These are phyloP conservation scores for Eleusine coracana DNA, from an alignment of 176 grass and related monocot species.

Conservation along the genomic window DNA sequence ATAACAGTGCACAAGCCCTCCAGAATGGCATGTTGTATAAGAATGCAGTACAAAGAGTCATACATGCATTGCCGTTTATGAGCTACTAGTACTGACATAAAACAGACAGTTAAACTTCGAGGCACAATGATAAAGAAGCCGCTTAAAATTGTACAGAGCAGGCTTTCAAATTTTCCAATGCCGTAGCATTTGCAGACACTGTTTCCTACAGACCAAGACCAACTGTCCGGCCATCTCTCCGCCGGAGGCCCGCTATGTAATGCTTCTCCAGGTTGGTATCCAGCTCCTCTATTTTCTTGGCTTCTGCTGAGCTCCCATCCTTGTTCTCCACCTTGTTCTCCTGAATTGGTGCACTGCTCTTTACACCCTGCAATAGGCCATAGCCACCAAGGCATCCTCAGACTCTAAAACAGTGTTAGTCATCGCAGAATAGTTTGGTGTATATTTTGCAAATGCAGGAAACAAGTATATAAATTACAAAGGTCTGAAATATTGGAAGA, in stretches of 20 bases:
- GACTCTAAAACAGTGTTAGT: slow-evolving; percentile 98
- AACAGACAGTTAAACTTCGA: not conserved
- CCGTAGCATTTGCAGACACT: not conserved
- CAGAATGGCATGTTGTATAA: not conserved
- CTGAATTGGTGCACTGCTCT: slow-evolving; percentile 45
- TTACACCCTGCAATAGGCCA: slow-evolving; percentile 93
- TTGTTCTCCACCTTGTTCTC: slow-evolving; percentile 42
- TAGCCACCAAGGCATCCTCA: slow-evolving; percentile 98
- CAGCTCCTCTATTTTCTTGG: slow-evolving; percentile 84
- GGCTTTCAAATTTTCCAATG: not conserved
- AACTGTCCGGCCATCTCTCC: slow-evolving; percentile 92
- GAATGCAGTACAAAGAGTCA: not conserved
- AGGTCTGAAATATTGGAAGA: not conserved
- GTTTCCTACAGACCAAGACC: slow-evolving; percentile 83
- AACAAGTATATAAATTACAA: not conserved
- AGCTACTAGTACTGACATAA: not conserved
- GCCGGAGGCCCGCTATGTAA: slow-evolving; percentile 83
- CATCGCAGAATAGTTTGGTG: slow-evolving; percentile 31
- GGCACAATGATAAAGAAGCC: not conserved
- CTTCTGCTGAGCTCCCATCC: slow-evolving; percentile 48
- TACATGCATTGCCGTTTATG: slow-evolving; percentile 5
- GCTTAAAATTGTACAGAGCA: slow-evolving; percentile 19
- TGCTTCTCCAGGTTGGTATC: slow-evolving; percentile 96
- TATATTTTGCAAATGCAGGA: slow-evolving; percentile 14
- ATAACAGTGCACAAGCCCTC: not conserved